Base-by-base conservation (phyloP, 306 rosid genomes). In the Hippophae tibetana region DNA sequence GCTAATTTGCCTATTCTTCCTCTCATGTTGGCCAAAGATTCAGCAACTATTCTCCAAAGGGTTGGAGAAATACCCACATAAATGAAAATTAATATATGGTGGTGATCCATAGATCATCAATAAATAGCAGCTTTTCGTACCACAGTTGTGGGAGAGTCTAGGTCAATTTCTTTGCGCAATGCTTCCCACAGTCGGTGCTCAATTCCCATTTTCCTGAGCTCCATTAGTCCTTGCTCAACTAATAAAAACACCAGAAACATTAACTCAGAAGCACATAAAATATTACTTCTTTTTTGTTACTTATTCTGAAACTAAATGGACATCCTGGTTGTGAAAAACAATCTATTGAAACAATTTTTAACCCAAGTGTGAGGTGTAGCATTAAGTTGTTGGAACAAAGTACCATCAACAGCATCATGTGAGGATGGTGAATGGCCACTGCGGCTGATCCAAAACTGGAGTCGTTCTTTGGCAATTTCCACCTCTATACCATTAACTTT, bases 131-230 rank as follows among this genome's bases (percentile, higher is more conserved):
- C 57, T 60, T 66, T 69, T 42, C 44, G 38, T 54, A 77, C 54
- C 56, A 18, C 10, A 25, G 53, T 14, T 11, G 63, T 14, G 48
- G 69, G 64, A 48, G 58, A n/a, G 52, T 86, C 90, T 47, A 70
- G 82, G 50, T 83, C 87, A 23, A 75, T 78, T 75, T 84, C 80
- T 74, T 81, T 92, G 65, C 96, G 83, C 43, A 93, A 92, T 69
- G 83, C 89, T 73, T 87, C 96, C 98, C 98, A 92, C 57, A 92
- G 94, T 66, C 89, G 78, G 60, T 74, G 86, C 81, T 87, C 96
- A 59, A 92, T 76, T 58, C 96, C 98, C 75, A 85, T 57, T 58
- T 92, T 92, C 83, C 87, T 73, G 41, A 92, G 87, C 75, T 87
- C 95, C 65, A 62, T 67, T 18, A 92, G 82, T 62, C 98, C 98